These are phyloP conservation scores for Microdochium trichocladiopsis DNA, from an alignment of 2,329 filamentous ascomycete genomes.

Conservation along the genomic window DNA sequence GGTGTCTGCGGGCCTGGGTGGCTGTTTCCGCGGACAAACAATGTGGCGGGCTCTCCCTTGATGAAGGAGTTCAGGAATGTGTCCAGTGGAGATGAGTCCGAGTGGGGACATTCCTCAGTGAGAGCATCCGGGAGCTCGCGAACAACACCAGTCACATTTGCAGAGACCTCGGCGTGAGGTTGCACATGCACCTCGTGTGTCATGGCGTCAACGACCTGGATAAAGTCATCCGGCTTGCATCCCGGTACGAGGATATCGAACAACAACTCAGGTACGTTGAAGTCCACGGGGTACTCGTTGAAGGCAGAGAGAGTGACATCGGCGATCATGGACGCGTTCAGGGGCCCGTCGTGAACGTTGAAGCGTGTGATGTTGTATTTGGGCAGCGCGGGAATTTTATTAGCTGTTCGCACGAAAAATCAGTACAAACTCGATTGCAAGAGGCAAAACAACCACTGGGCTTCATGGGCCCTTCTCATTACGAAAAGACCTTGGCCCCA, in stretches of 20 bases:
- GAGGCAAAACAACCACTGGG: constrained; percentile 6
- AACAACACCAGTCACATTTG: constrained; percentile 67
- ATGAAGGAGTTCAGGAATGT: constrained; percentile 75
- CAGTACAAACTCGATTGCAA: constrained; percentile 8
- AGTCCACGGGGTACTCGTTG: constrained; percentile 72
- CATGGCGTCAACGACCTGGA: constrained; percentile 69
- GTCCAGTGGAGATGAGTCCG: constrained; percentile 77
- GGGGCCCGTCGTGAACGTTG: constrained; percentile 63
- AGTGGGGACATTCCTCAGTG: constrained; percentile 66
- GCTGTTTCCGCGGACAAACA: constrained; percentile 77
- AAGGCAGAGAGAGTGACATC: constrained; percentile 66
- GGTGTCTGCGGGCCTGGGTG: constrained; percentile 62
- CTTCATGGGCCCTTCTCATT: constrained; percentile 10
- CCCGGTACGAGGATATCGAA: constrained; percentile 84
- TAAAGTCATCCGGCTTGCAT: constrained; percentile 66
- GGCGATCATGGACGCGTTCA: constrained; percentile 64
- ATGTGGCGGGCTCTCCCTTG: constrained; percentile 66
- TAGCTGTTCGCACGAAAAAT: constrained; percentile 43
- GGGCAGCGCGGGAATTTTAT: constrained; percentile 70
- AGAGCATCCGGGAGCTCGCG: constrained; percentile 67
- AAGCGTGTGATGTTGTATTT: constrained; percentile 76
- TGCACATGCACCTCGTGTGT: constrained; percentile 61
- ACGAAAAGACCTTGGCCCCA: constrained; percentile 46
- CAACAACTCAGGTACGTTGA: constrained; percentile 70
- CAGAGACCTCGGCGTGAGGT: constrained; percentile 59